These are phyloP conservation scores for Boletus subluridellus DNA, from an alignment of 1,284 basidiomycete species.

Conservation along the genomic window DNA sequence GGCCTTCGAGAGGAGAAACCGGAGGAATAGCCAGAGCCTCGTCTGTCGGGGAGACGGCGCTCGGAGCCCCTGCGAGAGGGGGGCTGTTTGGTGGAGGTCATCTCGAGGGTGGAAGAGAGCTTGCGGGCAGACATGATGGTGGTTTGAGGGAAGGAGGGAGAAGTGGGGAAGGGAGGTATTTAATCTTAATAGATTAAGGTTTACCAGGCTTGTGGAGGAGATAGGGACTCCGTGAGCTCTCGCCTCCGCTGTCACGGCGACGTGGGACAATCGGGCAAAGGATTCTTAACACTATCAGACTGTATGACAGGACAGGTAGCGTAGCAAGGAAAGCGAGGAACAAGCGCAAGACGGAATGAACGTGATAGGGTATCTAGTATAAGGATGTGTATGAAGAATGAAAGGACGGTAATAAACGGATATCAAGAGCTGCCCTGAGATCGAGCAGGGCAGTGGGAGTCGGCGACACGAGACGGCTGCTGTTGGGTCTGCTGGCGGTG, in stretches of 20 bases:
- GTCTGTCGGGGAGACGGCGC: constrained; percentile 38
- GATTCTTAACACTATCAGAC: constrained; percentile 1
- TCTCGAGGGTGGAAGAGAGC: constrained; percentile 34
- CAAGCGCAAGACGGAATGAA: constrained; percentile 19
- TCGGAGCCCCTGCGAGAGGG: constrained; percentile 36
- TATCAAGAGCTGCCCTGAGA: constrained; percentile 24
- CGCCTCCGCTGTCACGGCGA: not conserved
- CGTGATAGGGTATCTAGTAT: constrained; percentile 28
- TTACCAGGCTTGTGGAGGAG: constrained; percentile 17
- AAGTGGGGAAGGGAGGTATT: constrained; percentile 7
- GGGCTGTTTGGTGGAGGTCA: constrained; percentile 32
- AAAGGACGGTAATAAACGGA: constrained; percentile 30
- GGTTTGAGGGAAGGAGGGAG: constrained; percentile 4
- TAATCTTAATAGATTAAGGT: constrained; percentile 17
- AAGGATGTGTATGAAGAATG: constrained; percentile 17
- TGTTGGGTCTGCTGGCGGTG: constrained; percentile 36
- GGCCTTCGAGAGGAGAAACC: constrained; percentile 54
- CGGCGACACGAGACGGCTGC: constrained; percentile 16
- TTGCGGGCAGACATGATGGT: constrained; percentile 29
- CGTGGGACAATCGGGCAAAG: constrained; percentile 12
- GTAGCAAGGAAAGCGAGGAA: constrained; percentile 11
- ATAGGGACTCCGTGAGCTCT: not conserved
- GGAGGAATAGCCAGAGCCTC: constrained; percentile 42
- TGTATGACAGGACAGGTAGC: constrained; percentile 4
- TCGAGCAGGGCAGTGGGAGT: constrained; percentile 14